Conservation (phyloP, 2,329 filamentous ascomycete genomes). For the Aulographum hederae region DNA sequence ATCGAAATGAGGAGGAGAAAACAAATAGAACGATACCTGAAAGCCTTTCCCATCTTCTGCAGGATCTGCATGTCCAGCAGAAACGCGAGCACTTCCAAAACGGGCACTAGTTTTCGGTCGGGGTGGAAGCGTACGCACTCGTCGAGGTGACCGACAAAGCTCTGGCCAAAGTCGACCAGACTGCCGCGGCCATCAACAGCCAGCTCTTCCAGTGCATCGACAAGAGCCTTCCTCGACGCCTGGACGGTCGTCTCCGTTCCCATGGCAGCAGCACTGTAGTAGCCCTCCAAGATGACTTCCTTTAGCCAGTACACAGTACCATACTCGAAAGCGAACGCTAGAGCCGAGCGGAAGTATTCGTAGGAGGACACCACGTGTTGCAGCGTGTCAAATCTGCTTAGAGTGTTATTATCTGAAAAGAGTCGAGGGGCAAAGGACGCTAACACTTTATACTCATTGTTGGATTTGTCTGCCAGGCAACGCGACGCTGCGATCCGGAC, state of each 20-base stretch:
- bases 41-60: constrained; percentile 16
- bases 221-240: constrained; percentile 46
- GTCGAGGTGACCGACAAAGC: constrained; percentile 13
- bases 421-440: neutral
- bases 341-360: constrained; percentile 45
- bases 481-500: constrained; percentile 34
- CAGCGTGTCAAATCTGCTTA: constrained; percentile 9
- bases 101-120: constrained; percentile 59
- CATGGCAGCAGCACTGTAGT: constrained; percentile 57
- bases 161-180: no score
- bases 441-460: neutral
- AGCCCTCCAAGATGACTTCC: constrained; percentile 40
- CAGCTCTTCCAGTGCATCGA: constrained; percentile 19
- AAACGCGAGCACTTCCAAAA: constrained; percentile 61
- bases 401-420: neutral
- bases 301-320: no score
- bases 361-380: constrained; percentile 46
- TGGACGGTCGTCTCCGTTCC: constrained; percentile 60
- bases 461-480: neutral
- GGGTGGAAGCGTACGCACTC: no score
- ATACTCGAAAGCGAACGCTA: no score
- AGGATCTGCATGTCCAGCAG: constrained; percentile 33
- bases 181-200: constrained; percentile 9
- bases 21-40: no score
- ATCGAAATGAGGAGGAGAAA: no score